Evolutionary conservation across 1,139 yeast species (phyloP), one percentile per base, ranked within the genome.

Genomic region (Yamadazyma songkhlaensis): DNA sequence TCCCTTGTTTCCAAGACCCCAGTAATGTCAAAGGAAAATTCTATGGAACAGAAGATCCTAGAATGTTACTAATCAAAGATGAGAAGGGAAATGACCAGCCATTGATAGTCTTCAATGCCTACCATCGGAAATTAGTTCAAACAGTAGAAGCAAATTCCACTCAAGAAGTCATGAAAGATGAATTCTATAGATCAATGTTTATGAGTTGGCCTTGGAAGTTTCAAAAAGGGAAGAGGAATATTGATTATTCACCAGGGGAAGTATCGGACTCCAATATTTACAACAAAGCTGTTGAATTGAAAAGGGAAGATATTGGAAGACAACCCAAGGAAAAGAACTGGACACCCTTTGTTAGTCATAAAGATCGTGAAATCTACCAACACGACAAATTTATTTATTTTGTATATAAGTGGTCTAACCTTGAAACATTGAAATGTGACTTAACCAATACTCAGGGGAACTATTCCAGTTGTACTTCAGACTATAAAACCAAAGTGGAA

Each of bases 41-140:
- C 38, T 64, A 57, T 38, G 78, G 79, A 0, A 73, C 79, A 3
- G 79, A 74, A 49, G 78, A 74, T 49, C 75, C 79, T 3, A 58
- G 76, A 33, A 54, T 72, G n/a, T 47, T 72, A 15, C 44, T 64
- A 6, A 45, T 59, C 9, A 50, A 46, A 31, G 62, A 59, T 43
- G 60, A 57, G 37, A 47, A 54, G 27, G 71, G 71, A 1, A 46
- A 43, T 22, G 51, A 50, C 20, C 64, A 60, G 37, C 64, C 64
- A 10, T 35, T 65, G 29, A 47, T 69, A n/a, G 45, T 68, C 6
- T 69, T 53, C 45, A 69, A 69, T 40, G 45, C 62, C 4, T 44
- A 47, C 37, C 60, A 55, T 32, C 41, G 60, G 21, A 45, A 41
- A 22, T 32, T 50, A 2, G 31, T 25, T 14, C 38, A 40, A 29